A percentile compares a stretch with the other conserved stretches of the same genome.
Conservation (phyloP, 306 rosid genomes). For the Senna siamea region DNA sequence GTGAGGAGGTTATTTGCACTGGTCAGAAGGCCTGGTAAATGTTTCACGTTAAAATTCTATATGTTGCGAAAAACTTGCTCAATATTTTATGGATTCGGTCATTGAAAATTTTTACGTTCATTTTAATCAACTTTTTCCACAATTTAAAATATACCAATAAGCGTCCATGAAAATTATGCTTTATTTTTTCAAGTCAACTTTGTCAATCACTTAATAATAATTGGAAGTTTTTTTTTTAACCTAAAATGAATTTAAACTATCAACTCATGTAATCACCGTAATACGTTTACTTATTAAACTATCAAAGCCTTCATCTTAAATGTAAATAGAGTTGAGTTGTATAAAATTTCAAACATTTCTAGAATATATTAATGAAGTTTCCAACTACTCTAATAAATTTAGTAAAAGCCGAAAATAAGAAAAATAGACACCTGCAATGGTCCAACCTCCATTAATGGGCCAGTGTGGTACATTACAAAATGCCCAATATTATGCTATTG, state of each 20-base stretch:
- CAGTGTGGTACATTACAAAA: too few species aligned
- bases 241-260: too few species aligned
- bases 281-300: background rate
- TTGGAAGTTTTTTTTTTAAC: background rate
- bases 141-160: background rate
- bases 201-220: background rate
- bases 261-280: background rate
- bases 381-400: too few species aligned
- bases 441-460: too few species aligned
- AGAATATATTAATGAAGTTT: too few species aligned
- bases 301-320: background rate
- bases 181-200: background rate
- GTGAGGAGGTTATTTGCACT: conserved; percentile 4
- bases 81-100: background rate
- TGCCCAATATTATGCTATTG: too few species aligned
- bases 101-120: background rate
- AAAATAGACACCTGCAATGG: too few species aligned
- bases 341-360: background rate
- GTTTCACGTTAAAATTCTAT: conserved; percentile 4
- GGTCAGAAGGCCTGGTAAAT: conserved; percentile 3
- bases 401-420: too few species aligned
- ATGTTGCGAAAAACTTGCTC: background rate
- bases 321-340: too few species aligned
- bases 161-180: background rate
- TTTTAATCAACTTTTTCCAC: background rate